Evolutionary conservation across 2,329 filamentous ascomycete genomes (phyloP).

Genomic region (Cercospora sp.): DNA sequence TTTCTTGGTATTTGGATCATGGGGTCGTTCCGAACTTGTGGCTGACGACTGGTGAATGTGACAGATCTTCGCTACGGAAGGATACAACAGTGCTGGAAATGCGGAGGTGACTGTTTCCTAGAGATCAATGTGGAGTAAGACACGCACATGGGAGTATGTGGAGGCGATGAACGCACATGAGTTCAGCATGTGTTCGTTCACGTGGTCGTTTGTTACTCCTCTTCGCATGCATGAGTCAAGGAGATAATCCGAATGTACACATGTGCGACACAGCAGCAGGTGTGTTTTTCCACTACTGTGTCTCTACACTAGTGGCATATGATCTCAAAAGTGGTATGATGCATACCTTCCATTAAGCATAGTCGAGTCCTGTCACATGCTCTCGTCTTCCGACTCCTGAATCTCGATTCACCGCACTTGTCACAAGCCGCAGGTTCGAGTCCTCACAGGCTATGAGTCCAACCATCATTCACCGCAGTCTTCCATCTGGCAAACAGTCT

Average conservation of each 20-base stretch:
- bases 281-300: too few species aligned
- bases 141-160: background rate
- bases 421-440: background rate
- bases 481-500: background rate
- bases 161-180: background rate
- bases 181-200: background rate
- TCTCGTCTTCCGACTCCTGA: background rate
- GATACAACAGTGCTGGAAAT: conserved; percentile 18
- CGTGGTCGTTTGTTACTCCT: background rate
- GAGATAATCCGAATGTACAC: background rate
- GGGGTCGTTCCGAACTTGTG: background rate
- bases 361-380: background rate
- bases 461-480: conserved; percentile 1
- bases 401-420: background rate
- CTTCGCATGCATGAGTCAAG: background rate
- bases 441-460: background rate
- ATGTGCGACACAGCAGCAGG: background rate
- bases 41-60: background rate
- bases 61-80: conserved; percentile 21
- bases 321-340: background rate
- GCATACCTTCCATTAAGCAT: background rate
- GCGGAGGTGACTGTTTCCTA: conserved; percentile 18
- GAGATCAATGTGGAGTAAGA: background rate
- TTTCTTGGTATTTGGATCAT: background rate
- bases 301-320: background rate